Percentiles rank a stretch among this genome's conserved stretches.
Conservation (phyloP, 2,329 filamentous ascomycete genomes). For the Fusarium nematophilum region DNA sequence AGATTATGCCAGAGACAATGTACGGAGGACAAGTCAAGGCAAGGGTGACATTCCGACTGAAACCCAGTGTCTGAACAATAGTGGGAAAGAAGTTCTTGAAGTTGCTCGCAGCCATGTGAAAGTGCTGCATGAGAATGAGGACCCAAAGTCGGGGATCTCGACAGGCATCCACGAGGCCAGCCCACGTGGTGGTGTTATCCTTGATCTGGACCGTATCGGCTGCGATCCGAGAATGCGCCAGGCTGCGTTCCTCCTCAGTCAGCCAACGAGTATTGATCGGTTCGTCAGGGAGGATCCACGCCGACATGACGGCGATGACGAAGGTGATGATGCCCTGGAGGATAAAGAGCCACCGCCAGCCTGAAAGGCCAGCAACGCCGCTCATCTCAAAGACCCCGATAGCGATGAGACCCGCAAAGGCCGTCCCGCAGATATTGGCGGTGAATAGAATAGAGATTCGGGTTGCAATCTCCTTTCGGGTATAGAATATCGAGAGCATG, state of each 20-base stretch:
- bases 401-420: conserved; percentile 58
- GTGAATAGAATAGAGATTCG: conserved; percentile 59
- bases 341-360: conserved; percentile 51
- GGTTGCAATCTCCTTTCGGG: conserved; percentile 58
- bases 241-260: conserved; percentile 51
- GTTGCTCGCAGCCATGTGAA: conserved; percentile 58
- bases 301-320: conserved; percentile 45
- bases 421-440: conserved; percentile 50
- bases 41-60: conserved; percentile 32
- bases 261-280: conserved; percentile 54
- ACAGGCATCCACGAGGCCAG: conserved; percentile 56
- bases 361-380: conserved; percentile 39
- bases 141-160: conserved; percentile 59
- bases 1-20: conserved; percentile 48
- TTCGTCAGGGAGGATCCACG: conserved; percentile 51
- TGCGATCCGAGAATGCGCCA: conserved; percentile 56
- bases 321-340: conserved; percentile 45
- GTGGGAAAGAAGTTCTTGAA: conserved; percentile 48
- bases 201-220: background rate
- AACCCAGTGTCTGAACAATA: conserved; percentile 29
- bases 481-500: conserved; percentile 66
- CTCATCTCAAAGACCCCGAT: conserved; percentile 54
- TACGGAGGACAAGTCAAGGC: conserved; percentile 53
- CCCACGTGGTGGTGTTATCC: conserved; percentile 48
- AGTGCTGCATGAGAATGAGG: conserved; percentile 60